phyloP scores from a whole-genome alignment of 2,329 filamentous ascomycete genomes.

The Berkeleyomyces basicola region DNA sequence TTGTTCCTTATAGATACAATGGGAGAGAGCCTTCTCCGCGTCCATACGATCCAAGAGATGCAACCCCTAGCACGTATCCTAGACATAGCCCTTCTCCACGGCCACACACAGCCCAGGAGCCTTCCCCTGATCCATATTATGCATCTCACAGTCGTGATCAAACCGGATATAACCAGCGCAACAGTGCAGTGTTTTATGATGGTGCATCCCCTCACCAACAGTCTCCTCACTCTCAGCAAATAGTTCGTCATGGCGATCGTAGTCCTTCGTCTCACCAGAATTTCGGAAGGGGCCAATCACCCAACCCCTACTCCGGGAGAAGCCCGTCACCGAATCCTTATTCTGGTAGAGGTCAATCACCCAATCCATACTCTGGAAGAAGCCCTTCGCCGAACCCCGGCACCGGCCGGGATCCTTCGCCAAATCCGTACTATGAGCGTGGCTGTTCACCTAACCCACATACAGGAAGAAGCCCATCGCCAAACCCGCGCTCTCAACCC shows the following conservation, averaged over 20 bases:
- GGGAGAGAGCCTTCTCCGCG: constrained; percentile 6
- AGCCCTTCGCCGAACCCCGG: constrained; percentile 17
- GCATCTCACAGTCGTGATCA: constrained; percentile 5
- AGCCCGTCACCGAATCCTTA: constrained; percentile 4
- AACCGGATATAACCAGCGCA: constrained; percentile 2
- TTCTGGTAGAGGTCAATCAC: not conserved
- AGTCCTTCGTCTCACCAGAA: constrained; percentile 5
- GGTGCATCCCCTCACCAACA: not conserved
- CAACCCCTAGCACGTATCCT: not conserved
- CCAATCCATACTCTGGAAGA: constrained; percentile 19
- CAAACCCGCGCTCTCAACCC: constrained; percentile 22
- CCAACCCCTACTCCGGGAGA: not conserved
- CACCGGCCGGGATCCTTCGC: constrained; percentile 15
- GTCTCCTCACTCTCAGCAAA: constrained; percentile 2
- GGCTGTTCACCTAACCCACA: not conserved
- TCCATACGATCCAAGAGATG: not conserved
- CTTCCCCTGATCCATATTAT: constrained; percentile 5
- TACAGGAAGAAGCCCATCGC: constrained; percentile 20
- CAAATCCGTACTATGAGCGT: constrained; percentile 8
- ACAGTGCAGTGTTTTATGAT: constrained; percentile 3
- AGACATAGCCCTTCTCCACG: constrained; percentile 2
- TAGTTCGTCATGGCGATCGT: constrained; percentile 8
- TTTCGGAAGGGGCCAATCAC: not conserved
- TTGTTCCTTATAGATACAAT: constrained; percentile 13
- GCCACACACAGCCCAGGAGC: not conserved